Percentiles rank a stretch among this genome's conserved stretches.
Evolutionary conservation across 176 grass and related monocot species (phyloP).

Genomic region (Carex myosuroides): DNA sequence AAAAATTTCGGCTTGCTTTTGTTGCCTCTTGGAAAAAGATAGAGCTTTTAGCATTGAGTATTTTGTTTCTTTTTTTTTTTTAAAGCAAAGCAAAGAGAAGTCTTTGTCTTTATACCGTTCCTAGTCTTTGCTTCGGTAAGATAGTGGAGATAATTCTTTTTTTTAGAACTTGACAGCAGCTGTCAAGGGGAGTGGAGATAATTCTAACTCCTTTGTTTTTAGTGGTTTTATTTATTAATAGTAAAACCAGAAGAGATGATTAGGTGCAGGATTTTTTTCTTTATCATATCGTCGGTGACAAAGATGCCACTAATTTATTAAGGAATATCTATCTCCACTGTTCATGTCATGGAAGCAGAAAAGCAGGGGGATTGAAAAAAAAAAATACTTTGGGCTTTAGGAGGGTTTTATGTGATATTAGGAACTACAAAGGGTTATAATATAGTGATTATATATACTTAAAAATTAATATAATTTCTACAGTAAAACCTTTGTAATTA

Average conservation of each 20-base stretch:
- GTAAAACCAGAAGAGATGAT: not conserved
- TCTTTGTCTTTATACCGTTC: not conserved
- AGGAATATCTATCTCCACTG: not conserved
- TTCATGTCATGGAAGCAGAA: not conserved
- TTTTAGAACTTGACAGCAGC: too few relatives aligned
- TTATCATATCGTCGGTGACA: not conserved
- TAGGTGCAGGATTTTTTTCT: not conserved
- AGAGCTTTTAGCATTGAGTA: not conserved
- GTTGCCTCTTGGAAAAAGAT: not conserved
- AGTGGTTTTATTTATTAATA: not conserved
- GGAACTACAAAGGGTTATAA: not conserved
- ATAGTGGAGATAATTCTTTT: not conserved
- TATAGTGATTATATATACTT: not conserved
- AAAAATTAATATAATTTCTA: not conserved
- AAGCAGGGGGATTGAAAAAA: not conserved
- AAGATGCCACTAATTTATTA: not conserved
- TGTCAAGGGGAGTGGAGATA: not conserved
- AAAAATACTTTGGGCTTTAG: not conserved
- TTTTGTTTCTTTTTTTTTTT: not conserved
- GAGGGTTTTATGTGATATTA: not conserved
- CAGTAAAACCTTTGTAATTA: not conserved
- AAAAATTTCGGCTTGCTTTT: too few relatives aligned
- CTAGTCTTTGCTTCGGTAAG: not conserved
- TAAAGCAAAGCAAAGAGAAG: not conserved
- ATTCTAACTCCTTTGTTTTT: not conserved